Evolutionary conservation across 2,329 filamentous ascomycete species (phyloP), one percentile per base, ranked within the genome.

Genomic region (Aaosphaeria pasadenensis): DNA sequence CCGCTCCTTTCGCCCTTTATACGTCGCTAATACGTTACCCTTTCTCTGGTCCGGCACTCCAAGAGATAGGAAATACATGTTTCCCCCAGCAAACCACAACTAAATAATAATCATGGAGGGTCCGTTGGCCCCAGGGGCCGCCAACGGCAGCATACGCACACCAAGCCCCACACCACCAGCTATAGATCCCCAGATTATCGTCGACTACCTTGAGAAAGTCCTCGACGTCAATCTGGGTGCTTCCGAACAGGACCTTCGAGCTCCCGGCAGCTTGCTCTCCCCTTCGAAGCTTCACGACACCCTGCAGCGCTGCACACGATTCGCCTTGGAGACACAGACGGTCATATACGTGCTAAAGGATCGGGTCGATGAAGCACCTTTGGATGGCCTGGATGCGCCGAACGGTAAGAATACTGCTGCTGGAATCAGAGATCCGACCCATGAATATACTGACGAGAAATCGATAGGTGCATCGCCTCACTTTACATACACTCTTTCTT

Each of bases 281-380:
- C 79, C 85, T 62, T 73, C 78, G 48, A 83, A 80, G 58, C 82
- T 89, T 58, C 75, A 79, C 46, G 92, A 97, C 61, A 96, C 94
- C 5, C 75, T 95, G 48, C 85, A 91, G 67, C 83, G 90, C 75
- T 96, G 92, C 72, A 84, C 85, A 57, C 87, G 91, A 62, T 97
- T 97, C 72, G 91, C 91, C 49, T 84, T 85, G 52, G 95, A 99
- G 72, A 80, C 87, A 49, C 90, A 96, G 74, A 85, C 87, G 53
- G 90, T 88, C 47, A 77, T 99, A 54, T 97, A 97, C 73, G 86
- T 96, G 54, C 88, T 94, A 68, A 96, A 96, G 74, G 89, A 92
- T 66, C 67, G 86, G 55, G 73, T 81, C 45, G 75, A 79, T 46
- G 54, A 77, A 77, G 45, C 58, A 17, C 59, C 50, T 17, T 52